Evolutionary conservation across 148 eudicot species (phyloP).

Genomic region (Camellia lanceoleosa): DNA sequence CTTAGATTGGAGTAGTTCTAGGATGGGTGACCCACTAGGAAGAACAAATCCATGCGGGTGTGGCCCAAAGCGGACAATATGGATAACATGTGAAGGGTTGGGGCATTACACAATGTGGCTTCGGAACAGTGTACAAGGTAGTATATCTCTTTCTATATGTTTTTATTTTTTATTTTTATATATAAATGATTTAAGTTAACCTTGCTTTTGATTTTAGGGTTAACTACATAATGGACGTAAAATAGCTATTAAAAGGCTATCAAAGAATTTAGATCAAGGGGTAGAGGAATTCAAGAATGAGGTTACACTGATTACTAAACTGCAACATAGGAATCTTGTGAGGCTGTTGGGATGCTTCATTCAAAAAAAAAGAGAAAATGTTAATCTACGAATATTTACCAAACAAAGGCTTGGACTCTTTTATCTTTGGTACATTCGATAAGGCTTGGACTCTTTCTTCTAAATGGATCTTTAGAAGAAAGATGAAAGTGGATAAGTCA

Average conservation of each 20-base stretch:
- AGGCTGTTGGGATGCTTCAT: conserved; percentile 52
- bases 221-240: conserved; percentile 32
- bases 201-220: conserved; percentile 25
- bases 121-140: conserved; percentile 26
- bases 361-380: conserved; percentile 46
- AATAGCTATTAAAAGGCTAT: conserved; percentile 55
- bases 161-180: not conserved
- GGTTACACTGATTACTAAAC: conserved; percentile 49
- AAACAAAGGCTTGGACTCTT: conserved; percentile 51
- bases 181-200: not conserved
- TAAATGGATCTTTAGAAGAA: no score
- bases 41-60: no score
- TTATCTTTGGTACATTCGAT: conserved; percentile 34
- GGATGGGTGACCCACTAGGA: no score
- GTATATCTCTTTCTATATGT: not conserved
- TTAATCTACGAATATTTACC: conserved; percentile 54
- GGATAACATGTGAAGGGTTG: no score
- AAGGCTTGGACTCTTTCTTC: no score
- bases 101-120: conserved; percentile 13
- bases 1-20: no score
- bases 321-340: conserved; percentile 61
- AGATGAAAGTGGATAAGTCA: no score
- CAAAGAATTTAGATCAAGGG: conserved; percentile 53
- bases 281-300: conserved; percentile 61
- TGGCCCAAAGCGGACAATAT: no score